Percentiles rank a stretch among this genome's conserved stretches.
Evolutionary conservation across 495 filamentous ascomycete genomes (phyloP).

Genomic region (Penicillium robsamsonii): DNA sequence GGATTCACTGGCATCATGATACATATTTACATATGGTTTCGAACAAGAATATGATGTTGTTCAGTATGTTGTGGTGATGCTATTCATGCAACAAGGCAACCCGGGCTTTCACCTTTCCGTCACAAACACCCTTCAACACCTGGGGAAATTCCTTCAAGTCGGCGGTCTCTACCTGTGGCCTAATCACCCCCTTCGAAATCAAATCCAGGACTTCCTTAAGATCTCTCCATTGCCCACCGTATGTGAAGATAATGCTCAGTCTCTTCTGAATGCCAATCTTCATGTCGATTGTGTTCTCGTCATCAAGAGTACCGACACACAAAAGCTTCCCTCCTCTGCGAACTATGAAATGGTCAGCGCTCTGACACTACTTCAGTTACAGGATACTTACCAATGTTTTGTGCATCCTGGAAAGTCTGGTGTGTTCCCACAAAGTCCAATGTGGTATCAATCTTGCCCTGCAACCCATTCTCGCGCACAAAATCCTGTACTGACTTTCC

Average conservation of each 20-base stretch:
- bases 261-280: slow-evolving; percentile 27
- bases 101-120: not conserved
- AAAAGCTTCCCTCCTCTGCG: slow-evolving; percentile 23
- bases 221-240: slow-evolving; percentile 25
- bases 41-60: not conserved
- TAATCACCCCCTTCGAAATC: slow-evolving; percentile 8
- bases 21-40: no score
- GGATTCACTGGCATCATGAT: no score
- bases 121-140: not conserved
- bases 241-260: slow-evolving; percentile 28
- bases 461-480: slow-evolving; percentile 10
- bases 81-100: not conserved
- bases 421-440: slow-evolving; percentile 24
- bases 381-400: slow-evolving; percentile 14
- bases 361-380: no score
- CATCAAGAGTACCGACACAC: slow-evolving; percentile 22
- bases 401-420: slow-evolving; percentile 24
- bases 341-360: slow-evolving; percentile 2
- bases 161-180: not conserved
- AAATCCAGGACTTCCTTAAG: slow-evolving; percentile 22
- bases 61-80: not conserved
- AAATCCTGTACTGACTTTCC: slow-evolving; percentile 18
- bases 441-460: slow-evolving; percentile 21
- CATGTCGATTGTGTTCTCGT: slow-evolving; percentile 22
- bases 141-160: not conserved